A percentile compares a stretch with the other conserved stretches of the same genome.
phyloP scores from a whole-genome alignment of 176 grass and related monocot species.

The Pontederia crassipes region DNA sequence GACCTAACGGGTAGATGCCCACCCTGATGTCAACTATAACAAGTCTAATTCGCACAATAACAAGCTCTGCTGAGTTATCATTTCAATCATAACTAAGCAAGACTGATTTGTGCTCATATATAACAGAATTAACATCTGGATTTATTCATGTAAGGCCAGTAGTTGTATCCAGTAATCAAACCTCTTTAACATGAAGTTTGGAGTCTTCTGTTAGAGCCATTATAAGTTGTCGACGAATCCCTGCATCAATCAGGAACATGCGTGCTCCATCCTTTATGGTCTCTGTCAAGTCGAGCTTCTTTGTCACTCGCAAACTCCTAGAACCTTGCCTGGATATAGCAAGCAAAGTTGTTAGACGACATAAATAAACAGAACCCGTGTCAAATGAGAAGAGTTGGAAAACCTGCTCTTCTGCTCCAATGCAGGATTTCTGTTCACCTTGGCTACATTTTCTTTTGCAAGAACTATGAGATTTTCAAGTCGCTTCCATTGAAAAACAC shows the following conservation, averaged over 20 bases:
- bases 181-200: slow-evolving; percentile 92
- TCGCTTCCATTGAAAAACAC: slow-evolving; percentile 91
- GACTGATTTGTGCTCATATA: background rate
- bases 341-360: slow-evolving; percentile 1
- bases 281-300: slow-evolving; percentile 81
- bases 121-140: background rate
- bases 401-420: slow-evolving; percentile 54
- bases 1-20: too few relatives aligned
- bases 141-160: background rate
- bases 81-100: too few relatives aligned
- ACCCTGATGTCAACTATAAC: too few relatives aligned
- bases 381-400: slow-evolving; percentile 1
- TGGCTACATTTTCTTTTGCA: slow-evolving; percentile 93
- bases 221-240: slow-evolving; percentile 80
- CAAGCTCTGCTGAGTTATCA: too few relatives aligned
- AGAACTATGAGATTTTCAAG: slow-evolving; percentile 98
- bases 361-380: slow-evolving; percentile 9
- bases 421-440: slow-evolving; percentile 82
- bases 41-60: too few relatives aligned
- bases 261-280: slow-evolving; percentile 98
- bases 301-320: slow-evolving; percentile 33
- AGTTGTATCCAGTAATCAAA: slow-evolving; percentile 7
- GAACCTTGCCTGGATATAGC: slow-evolving; percentile 41
- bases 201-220: slow-evolving; percentile 96
- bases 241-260: slow-evolving; percentile 84